Evolutionary conservation across 2,329 filamentous ascomycete species (phyloP), one percentile per base, ranked within the genome.

Genomic region (Aspergillus aculeatinus): DNA sequence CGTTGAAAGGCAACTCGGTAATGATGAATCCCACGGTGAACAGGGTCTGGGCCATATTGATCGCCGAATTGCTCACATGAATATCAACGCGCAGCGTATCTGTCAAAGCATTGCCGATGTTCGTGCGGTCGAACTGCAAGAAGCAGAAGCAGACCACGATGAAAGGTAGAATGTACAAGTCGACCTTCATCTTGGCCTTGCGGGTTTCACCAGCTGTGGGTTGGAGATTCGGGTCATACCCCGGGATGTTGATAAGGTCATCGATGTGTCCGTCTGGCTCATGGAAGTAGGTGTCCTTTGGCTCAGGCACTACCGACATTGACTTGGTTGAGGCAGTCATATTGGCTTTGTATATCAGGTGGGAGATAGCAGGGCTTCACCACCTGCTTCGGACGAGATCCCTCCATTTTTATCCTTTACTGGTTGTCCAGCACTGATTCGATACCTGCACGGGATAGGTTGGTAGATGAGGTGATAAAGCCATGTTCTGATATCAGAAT

Each of bases 1-100:
- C 64, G 31, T 72, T 69, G 51, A 69, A 70, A 35, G 69, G 69
- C 3, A 72, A 48, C 53, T 71, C 69, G 6, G 69, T 68, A 23
- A 71, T 63, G 19, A 72, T 58, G 53, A 72, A 71, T 9, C 68
- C 68, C 9, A 70, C 57, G 14, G 64, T 66, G 39, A 68, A 70
- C 12, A 71, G 27, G 2, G 67, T 71, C 23, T 67, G 63, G 1
- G 67, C 68, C 1, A 65, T 47, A 50, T 72, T 72, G 58, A 69
- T 60, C 11, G 67, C 53, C n/a, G 55, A 47, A 21, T 68, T 69
- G 9, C 48, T 42, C n/a, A 69, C 27, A 10, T 64, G 60, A n/a
- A 69, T 60, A 54, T 69, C 65, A 19, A 53, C 56, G 21, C 31
- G 33, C 4, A 69, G 54, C 2, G 52, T 63, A 35, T 61, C 58